Conservation (phyloP, 1,284 basidiomycete genomes). For the Ganoderma leucocontextum region DNA sequence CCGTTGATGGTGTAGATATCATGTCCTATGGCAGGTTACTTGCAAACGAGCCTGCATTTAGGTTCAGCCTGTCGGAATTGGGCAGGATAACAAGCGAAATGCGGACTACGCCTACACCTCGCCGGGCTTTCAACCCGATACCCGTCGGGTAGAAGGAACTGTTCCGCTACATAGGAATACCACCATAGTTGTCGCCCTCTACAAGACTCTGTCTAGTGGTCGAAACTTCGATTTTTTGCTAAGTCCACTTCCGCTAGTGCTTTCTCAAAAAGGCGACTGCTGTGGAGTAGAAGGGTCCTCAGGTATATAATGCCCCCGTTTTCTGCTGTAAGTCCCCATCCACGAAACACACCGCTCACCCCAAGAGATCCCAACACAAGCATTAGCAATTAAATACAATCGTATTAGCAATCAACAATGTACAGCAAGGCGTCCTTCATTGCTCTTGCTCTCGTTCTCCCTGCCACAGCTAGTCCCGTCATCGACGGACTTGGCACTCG, state of each 20-base stretch:
- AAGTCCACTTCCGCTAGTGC: constrained; percentile 7
- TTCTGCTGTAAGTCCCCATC: constrained; percentile 1
- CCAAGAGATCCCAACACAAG: background rate
- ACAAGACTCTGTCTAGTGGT: background rate
- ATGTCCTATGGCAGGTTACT: background rate
- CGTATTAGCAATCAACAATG: constrained; percentile 15
- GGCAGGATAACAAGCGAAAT: background rate
- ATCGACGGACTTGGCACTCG: constrained; percentile 18
- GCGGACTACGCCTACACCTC: background rate
- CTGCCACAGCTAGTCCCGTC: constrained; percentile 28
- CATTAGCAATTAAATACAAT: background rate
- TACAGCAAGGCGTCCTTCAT: constrained; percentile 23
- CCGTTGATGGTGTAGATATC: background rate
- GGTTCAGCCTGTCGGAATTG: background rate
- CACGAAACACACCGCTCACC: background rate
- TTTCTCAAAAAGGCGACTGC: background rate
- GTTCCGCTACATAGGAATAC: constrained; percentile 1
- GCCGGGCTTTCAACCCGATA: too few relatives aligned
- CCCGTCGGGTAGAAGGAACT: background rate
- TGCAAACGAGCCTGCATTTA: background rate
- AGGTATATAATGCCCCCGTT: constrained; percentile 7
- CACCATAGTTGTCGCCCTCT: background rate
- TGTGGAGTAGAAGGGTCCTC: background rate
- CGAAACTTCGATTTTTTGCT: background rate
- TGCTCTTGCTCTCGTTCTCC: constrained; percentile 22